phyloP scores from a whole-genome alignment of 1,284 basidiomycete species.

The Pseudozyma thailandica region DNA sequence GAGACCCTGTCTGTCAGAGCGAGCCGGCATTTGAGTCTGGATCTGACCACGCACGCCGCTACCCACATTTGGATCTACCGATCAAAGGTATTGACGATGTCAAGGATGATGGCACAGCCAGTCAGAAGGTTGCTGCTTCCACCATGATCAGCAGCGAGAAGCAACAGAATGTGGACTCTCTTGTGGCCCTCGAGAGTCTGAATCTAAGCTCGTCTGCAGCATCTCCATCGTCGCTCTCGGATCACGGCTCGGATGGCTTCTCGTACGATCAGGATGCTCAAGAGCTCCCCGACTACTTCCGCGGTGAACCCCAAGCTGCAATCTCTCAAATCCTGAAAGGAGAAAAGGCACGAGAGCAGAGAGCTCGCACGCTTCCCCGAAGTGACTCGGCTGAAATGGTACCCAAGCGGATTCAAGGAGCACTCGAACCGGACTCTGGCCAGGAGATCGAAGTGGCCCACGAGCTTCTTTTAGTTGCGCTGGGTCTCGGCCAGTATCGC shows the following conservation, averaged over 20 bases:
- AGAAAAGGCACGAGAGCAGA: conserved; percentile 13
- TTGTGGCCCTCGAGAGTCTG: conserved; percentile 15
- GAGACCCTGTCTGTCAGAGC: conserved; percentile 18
- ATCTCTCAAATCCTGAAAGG: background rate
- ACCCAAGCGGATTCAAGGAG: conserved; percentile 39
- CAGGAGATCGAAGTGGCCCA: conserved; percentile 53
- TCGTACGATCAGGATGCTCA: conserved; percentile 52
- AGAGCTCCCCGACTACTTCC: conserved; percentile 42
- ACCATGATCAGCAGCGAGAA: background rate
- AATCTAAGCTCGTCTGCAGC: conserved; percentile 14
- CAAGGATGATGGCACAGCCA: background rate
- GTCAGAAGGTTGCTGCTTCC: background rate
- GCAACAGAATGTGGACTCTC: background rate
- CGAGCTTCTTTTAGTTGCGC: conserved; percentile 57
- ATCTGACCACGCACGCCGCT: conserved; percentile 38
- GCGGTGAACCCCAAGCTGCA: conserved; percentile 1
- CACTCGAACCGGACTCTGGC: conserved; percentile 30
- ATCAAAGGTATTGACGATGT: conserved; percentile 42
- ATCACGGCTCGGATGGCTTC: conserved; percentile 30
- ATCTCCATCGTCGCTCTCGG: conserved; percentile 10
- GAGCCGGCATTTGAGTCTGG: conserved; percentile 42
- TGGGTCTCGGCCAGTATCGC: conserved; percentile 59
- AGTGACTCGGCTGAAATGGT: conserved; percentile 2
- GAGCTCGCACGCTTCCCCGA: conserved; percentile 21
- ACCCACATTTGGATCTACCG: conserved; percentile 41